A percentile compares a stretch with the other conserved stretches of the same genome.
phyloP scores from a whole-genome alignment of 805 yeast species.

The fission yeast (Schizosaccharomyces pombe) region ASM294v3 CU329670.1:1193001-1193500 shows the following conservation, averaged over 20 bases:
- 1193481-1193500: slow-evolving; percentile 56
- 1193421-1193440: slow-evolving; percentile 92
- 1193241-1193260: slow-evolving; percentile 41
- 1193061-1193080: slow-evolving; percentile 32
- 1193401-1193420: slow-evolving; percentile 71
- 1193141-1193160: slow-evolving; percentile 23
- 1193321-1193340: slow-evolving; percentile 90
- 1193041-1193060: slow-evolving; percentile 32
- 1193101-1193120: slow-evolving; percentile 37
- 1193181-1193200: no score
- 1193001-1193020: not conserved
- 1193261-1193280: slow-evolving; percentile 35
- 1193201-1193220: slow-evolving; percentile 51
- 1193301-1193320: slow-evolving; percentile 67
- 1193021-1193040: slow-evolving; percentile 7
- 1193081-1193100: slow-evolving; percentile 68
- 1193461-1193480: slow-evolving; percentile 84
- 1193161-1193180: no score
- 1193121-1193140: slow-evolving; percentile 33
- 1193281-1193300: slow-evolving; percentile 79
- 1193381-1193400: slow-evolving; percentile 23
- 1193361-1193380: slow-evolving; percentile 26
- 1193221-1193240: slow-evolving; percentile 52
- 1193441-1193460: slow-evolving; percentile 57
- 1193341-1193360: slow-evolving; percentile 48